Conservation (phyloP, 116 monocot species). For the Phalaenopsis hybrid region DNA sequence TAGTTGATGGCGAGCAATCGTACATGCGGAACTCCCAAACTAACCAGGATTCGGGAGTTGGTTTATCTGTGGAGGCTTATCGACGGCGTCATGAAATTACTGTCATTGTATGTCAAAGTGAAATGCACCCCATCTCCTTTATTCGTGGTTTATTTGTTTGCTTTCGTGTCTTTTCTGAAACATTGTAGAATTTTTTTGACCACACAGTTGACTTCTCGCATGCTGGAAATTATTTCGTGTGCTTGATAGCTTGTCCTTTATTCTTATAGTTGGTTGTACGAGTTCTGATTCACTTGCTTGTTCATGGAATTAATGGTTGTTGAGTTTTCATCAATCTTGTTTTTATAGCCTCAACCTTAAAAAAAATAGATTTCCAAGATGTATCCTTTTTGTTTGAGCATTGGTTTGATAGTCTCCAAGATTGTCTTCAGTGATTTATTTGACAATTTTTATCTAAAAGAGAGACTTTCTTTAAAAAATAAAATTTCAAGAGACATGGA, state of each 20-base stretch:
- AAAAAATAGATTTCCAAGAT: background rate
- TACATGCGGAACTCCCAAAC: background rate
- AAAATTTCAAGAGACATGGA: background rate
- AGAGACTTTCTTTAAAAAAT: background rate
- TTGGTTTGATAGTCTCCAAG: background rate
- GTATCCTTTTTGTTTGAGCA: background rate
- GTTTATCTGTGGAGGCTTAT: constrained; percentile 13
- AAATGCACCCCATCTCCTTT: background rate
- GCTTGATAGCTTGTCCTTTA: background rate
- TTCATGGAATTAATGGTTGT: background rate
- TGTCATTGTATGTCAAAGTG: constrained; percentile 11
- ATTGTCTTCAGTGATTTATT: background rate
- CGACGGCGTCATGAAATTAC: constrained; percentile 15
- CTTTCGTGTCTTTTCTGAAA: background rate
- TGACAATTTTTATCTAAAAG: background rate
- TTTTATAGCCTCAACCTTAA: background rate
- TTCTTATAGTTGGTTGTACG: constrained; percentile 1
- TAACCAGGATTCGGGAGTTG: background rate
- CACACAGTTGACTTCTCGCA: background rate
- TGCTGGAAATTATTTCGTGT: background rate
- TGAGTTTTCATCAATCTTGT: background rate
- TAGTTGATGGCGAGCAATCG: background rate
- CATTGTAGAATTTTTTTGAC: background rate
- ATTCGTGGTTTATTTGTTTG: background rate
- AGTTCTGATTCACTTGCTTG: background rate